Evolutionary conservation across 1,284 basidiomycete genomes (phyloP).

Genomic region (Tilletia walkeri): DNA sequence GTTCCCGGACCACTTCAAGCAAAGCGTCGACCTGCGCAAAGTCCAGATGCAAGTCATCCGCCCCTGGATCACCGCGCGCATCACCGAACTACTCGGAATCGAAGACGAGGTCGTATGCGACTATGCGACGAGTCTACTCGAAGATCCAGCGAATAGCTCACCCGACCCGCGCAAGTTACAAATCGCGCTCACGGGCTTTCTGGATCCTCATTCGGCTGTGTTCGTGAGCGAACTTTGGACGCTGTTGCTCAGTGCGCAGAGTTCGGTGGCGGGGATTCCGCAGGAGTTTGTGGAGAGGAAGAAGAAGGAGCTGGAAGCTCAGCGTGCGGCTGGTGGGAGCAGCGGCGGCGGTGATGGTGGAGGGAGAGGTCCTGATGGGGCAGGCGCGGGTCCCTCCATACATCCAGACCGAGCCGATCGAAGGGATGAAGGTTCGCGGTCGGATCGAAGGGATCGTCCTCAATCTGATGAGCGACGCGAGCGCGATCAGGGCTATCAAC

Average conservation of each 20-base stretch:
- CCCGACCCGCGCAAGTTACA: conserved; percentile 95
- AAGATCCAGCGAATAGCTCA: conserved; percentile 69
- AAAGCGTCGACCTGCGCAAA: conserved; percentile 87
- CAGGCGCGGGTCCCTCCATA: neutral
- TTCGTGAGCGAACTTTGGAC: conserved; percentile 90
- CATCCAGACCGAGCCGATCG: neutral
- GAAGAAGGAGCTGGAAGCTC: conserved; percentile 85
- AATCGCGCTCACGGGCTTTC: conserved; percentile 86
- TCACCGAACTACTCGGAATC: conserved; percentile 82
- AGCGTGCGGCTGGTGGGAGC: conserved; percentile 59
- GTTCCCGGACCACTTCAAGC: conserved; percentile 71
- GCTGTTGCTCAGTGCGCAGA: conserved; percentile 83
- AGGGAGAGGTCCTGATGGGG: neutral
- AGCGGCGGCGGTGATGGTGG: neutral
- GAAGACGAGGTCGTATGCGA: conserved; percentile 97
- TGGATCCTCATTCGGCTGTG: conserved; percentile 69
- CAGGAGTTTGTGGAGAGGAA: conserved; percentile 91
- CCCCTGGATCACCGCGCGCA: conserved; percentile 89
- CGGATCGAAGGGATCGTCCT: no score
- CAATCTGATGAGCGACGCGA: no score
- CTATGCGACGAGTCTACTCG: conserved; percentile 87
- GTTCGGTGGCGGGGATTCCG: conserved; percentile 83
- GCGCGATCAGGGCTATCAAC: no score
- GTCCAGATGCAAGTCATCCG: conserved; percentile 77
- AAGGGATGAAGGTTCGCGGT: no score